Conservation (phyloP, 345 rosid species). For the Lepidium sativum region DNA sequence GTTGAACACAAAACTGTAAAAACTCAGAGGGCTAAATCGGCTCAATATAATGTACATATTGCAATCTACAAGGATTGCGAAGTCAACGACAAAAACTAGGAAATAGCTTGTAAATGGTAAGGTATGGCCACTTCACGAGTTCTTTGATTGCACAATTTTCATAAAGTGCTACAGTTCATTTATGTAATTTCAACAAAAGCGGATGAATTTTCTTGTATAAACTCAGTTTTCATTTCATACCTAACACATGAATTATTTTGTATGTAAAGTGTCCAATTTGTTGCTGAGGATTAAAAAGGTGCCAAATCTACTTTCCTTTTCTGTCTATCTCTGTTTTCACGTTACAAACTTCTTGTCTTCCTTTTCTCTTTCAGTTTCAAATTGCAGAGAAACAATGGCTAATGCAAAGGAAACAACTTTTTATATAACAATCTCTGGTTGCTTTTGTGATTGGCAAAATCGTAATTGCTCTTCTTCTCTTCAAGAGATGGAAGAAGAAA, state of each 20-base stretch:
- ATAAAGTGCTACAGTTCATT: slow-evolving; percentile 17
- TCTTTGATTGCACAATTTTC: neutral
- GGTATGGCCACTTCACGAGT: slow-evolving; percentile 13
- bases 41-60: neutral
- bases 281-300: no score
- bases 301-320: neutral
- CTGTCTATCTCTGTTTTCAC: no score
- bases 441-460: slow-evolving; percentile 60
- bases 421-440: slow-evolving; percentile 53
- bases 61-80: neutral
- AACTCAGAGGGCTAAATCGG: neutral
- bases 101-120: slow-evolving; percentile 20
- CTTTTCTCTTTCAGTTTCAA: no score
- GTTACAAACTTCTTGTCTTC: no score
- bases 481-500: slow-evolving; percentile 58
- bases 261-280: slow-evolving; percentile 3
- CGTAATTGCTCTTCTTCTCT: slow-evolving; percentile 51
- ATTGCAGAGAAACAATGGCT: slow-evolving; percentile 38
- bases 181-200: slow-evolving; percentile 26
- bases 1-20: neutral
- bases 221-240: slow-evolving; percentile 13
- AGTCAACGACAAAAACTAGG: slow-evolving; percentile 16
- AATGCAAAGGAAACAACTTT: slow-evolving; percentile 37
- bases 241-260: neutral
- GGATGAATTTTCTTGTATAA: slow-evolving; percentile 3